phyloP scores from a whole-genome alignment of 805 yeast genomes.

The Lipomyces sp. region DNA sequence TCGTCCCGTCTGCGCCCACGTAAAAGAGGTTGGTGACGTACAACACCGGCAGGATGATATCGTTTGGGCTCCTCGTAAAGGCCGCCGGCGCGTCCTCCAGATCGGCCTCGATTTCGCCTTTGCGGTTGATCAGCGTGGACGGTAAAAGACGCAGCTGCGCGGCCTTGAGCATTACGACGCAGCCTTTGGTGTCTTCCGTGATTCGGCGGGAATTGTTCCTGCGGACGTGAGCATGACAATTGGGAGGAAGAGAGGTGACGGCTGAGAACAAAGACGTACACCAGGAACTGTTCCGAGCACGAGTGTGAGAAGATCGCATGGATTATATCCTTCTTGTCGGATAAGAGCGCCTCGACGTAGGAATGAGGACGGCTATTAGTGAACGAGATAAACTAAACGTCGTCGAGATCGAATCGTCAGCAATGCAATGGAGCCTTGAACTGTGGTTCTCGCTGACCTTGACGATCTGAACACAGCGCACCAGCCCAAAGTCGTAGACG shows the following conservation, averaged over 20 bases:
- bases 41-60: slow-evolving; percentile 6
- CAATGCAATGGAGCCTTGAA: background rate
- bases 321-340: slow-evolving; percentile 8
- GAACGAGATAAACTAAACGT: slow-evolving; percentile 3
- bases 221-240: background rate
- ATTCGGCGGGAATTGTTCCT: background rate
- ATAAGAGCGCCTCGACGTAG: slow-evolving; percentile 6
- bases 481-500: slow-evolving; percentile 1
- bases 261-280: background rate
- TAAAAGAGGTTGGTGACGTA: slow-evolving; percentile 7
- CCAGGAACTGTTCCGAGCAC: slow-evolving; percentile 1
- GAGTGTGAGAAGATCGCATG: slow-evolving; percentile 9
- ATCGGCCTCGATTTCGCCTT: background rate
- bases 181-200: too few species aligned
- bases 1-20: slow-evolving; percentile 14
- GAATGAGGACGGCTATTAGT: slow-evolving; percentile 3
- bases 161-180: too few species aligned
- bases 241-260: background rate
- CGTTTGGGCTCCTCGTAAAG: background rate
- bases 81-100: background rate
- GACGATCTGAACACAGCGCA: slow-evolving; percentile 5
- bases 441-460: slow-evolving; percentile 4
- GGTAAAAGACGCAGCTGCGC: too few species aligned
- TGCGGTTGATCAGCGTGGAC: too few species aligned
- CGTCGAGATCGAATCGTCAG: background rate